Evolutionary conservation across 106 monocot species (phyloP).

Genomic region (Phalaenopsis equestris): DNA sequence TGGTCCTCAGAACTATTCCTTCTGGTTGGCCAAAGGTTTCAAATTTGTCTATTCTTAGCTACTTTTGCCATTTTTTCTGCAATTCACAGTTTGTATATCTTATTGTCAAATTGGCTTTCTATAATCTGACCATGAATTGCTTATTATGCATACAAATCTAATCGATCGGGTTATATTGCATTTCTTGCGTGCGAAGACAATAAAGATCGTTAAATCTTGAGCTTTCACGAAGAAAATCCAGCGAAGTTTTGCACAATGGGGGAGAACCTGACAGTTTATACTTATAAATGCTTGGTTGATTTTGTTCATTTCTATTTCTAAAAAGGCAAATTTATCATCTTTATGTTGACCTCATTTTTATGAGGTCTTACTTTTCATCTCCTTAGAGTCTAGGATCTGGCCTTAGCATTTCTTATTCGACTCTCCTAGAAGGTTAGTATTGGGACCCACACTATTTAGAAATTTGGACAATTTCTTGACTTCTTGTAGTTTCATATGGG

Average conservation of each 20-base stretch:
- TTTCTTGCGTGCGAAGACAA: background rate
- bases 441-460: too few species aligned
- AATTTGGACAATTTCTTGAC: too few species aligned
- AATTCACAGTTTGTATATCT: background rate
- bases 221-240: background rate
- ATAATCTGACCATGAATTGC: too few species aligned
- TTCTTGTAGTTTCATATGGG: too few species aligned
- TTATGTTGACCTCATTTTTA: too few species aligned
- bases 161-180: too few species aligned
- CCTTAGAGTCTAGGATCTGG: too few species aligned
- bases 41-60: background rate
- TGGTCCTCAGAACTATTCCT: constrained; percentile 42
- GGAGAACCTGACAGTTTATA: background rate
- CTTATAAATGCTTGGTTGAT: background rate
- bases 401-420: too few species aligned
- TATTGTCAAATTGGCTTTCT: background rate
- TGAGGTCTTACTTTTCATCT: too few species aligned
- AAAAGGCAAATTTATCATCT: background rate
- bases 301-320: background rate
- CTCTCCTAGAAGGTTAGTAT: too few species aligned
- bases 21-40: constrained; percentile 48
- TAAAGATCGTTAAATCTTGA: background rate
- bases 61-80: background rate
- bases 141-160: too few species aligned
- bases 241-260: background rate